Conservation (phyloP, 2,329 filamentous ascomycete species). For the Cladosporium phlei region DNA sequence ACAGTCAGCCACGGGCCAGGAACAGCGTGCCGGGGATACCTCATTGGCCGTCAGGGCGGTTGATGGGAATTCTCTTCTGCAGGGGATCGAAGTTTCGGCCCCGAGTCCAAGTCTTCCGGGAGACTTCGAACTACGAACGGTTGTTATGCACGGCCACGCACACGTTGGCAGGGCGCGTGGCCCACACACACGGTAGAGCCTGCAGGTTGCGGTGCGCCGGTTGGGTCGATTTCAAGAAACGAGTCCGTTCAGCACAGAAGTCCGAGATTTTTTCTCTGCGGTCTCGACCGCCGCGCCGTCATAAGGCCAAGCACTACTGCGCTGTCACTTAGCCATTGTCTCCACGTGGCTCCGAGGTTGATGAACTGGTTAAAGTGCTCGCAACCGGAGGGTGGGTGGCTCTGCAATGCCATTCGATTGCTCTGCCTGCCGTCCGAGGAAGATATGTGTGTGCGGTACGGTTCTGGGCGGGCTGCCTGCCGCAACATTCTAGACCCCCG, state of each 20-base stretch:
- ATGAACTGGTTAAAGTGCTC: background rate
- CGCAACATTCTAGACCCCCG: slow-evolving; percentile 1
- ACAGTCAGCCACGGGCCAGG: slow-evolving; percentile 14
- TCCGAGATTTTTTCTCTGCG: slow-evolving; percentile 2
- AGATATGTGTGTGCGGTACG: background rate
- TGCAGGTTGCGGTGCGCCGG: slow-evolving; percentile 10
- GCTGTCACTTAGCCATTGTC: background rate
- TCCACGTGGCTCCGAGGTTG: slow-evolving; percentile 7
- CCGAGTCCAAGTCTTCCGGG: background rate
- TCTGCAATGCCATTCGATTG: slow-evolving; percentile 1
- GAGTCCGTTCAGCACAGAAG: background rate
- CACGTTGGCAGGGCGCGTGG: slow-evolving; percentile 11
- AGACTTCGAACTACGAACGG: slow-evolving; percentile 3
- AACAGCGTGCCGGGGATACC: slow-evolving; percentile 1
- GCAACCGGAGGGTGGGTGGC: too few species aligned
- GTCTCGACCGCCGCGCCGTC: slow-evolving; percentile 6
- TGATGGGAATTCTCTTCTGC: slow-evolving; percentile 12
- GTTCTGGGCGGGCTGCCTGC: too few species aligned
- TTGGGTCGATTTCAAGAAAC: slow-evolving; percentile 7
- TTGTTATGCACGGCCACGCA: slow-evolving; percentile 9
- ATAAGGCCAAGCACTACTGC: background rate
- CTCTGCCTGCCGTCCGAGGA: background rate
- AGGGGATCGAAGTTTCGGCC: slow-evolving; percentile 12
- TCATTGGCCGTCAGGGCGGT: slow-evolving; percentile 6
- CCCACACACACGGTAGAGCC: slow-evolving; percentile 9